Evolutionary conservation across 2,329 filamentous ascomycete genomes (phyloP).

Genomic region (Magnaporthiopsis poae): DNA sequence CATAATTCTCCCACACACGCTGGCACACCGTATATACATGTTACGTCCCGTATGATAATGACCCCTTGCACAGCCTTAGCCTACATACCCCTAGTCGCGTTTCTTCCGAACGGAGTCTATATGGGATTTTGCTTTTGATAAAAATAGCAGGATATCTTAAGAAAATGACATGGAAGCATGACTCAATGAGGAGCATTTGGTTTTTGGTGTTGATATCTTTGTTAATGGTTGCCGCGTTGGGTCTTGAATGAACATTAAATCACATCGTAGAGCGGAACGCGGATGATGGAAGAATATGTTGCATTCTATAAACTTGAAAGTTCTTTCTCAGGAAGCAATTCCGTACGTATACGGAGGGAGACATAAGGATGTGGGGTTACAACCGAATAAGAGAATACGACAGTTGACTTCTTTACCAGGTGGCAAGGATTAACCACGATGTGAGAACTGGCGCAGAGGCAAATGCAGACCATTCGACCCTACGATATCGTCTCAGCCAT

Average conservation of each 20-base stretch:
- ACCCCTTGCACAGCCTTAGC: neutral
- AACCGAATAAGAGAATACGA: too few relatives aligned
- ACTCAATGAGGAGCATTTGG: neutral
- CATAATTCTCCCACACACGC: neutral
- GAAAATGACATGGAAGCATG: neutral
- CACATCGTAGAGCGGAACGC: neutral
- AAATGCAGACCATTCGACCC: too few relatives aligned
- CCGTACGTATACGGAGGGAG: neutral
- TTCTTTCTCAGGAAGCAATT: neutral
- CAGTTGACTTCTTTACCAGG: too few relatives aligned
- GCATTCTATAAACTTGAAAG: neutral
- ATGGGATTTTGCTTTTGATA: neutral
- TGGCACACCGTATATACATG: conserved; percentile 2
- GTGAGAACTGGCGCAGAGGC: too few relatives aligned
- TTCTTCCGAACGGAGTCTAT: neutral
- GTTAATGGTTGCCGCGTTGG: neutral
- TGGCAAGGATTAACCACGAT: too few relatives aligned
- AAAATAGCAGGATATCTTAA: neutral
- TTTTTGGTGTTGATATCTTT: neutral
- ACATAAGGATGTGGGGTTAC: too few relatives aligned
- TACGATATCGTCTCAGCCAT: too few relatives aligned
- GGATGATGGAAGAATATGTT: neutral
- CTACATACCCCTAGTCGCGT: neutral
- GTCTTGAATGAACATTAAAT: neutral
- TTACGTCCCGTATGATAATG: conserved; percentile 2